These are phyloP conservation scores for Tetradesmus lagerheimii DNA, from an alignment of 139 green algal species.

Conservation along the genomic window DNA sequence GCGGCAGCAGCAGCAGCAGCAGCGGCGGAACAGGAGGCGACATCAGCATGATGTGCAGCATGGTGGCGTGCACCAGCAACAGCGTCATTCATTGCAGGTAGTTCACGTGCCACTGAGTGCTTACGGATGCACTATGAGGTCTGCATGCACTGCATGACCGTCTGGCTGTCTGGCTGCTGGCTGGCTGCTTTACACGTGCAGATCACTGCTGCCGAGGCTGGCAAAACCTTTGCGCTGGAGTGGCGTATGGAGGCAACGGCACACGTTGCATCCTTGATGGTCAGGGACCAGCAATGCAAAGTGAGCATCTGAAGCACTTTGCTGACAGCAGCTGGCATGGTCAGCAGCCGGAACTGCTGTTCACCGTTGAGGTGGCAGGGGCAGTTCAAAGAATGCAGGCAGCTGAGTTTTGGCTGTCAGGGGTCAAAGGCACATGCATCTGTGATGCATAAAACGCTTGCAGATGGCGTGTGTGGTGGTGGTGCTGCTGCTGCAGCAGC, in stretches of 20 bases:
- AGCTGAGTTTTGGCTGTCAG: neutral
- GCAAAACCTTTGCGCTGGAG: constrained; percentile 43
- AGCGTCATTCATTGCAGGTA: neutral
- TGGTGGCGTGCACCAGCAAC: neutral
- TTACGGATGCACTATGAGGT: neutral
- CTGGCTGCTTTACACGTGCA: constrained; percentile 2
- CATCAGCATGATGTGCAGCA: neutral
- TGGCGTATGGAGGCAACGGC: constrained; percentile 50
- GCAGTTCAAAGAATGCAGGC: neutral
- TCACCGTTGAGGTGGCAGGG: too few relatives aligned
- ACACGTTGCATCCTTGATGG: constrained; percentile 41
- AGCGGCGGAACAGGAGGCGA: neutral
- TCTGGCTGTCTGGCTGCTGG: neutral
- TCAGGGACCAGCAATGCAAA: constrained; percentile 46
- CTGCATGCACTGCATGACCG: neutral
- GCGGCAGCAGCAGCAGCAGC: neutral
- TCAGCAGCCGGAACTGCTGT: neutral
- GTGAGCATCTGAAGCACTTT: constrained; percentile 2
- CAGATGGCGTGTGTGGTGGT: neutral
- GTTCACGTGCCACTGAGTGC: neutral
- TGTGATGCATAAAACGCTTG: neutral
- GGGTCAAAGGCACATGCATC: neutral
- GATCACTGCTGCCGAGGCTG: constrained; percentile 43
- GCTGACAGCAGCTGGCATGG: neutral
- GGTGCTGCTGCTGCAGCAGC: neutral